Evolutionary conservation across 768 basidiomycete genomes (phyloP).

Genomic region (Imleria badia): DNA sequence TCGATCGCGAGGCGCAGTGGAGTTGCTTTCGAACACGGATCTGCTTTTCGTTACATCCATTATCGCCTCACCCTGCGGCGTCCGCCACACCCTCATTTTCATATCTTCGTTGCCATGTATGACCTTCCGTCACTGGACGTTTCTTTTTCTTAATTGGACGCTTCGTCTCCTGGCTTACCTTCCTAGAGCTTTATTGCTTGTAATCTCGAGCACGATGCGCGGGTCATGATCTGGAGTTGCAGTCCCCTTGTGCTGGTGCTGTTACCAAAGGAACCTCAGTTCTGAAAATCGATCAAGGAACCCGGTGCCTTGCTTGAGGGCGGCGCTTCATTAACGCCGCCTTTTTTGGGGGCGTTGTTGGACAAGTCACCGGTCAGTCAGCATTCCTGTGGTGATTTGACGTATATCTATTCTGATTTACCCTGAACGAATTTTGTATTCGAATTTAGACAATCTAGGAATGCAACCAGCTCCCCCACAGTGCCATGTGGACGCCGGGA

Average conservation of each 20-base stretch:
- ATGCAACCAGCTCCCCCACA: constrained; percentile 12
- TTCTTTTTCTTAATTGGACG: constrained; percentile 26
- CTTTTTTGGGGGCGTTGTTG: constrained; percentile 2
- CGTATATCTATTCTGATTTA: constrained; percentile 25
- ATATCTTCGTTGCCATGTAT: constrained; percentile 22
- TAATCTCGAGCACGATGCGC: constrained; percentile 16
- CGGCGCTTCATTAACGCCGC: constrained; percentile 16
- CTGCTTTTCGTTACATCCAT: constrained; percentile 12
- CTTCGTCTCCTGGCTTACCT: constrained; percentile 3
- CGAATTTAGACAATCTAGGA: constrained; percentile 22
- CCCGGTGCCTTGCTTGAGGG: constrained; percentile 24
- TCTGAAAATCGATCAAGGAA: constrained; percentile 32
- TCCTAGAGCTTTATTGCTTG: constrained; percentile 18
- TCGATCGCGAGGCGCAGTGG: neutral
- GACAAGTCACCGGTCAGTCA: constrained; percentile 14
- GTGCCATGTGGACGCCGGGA: constrained; percentile 17
- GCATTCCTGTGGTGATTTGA: constrained; percentile 31
- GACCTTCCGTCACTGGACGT: constrained; percentile 21
- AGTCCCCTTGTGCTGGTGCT: constrained; percentile 9
- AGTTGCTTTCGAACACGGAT: constrained; percentile 13
- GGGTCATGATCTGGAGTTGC: constrained; percentile 28
- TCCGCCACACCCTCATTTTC: constrained; percentile 21
- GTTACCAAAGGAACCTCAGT: constrained; percentile 27
- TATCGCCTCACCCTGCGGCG: constrained; percentile 20
- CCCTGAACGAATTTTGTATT: constrained; percentile 13